Base-by-base conservation (phyloP, 768 basidiomycete genomes). In the Xerocomellus intermedius region DNA sequence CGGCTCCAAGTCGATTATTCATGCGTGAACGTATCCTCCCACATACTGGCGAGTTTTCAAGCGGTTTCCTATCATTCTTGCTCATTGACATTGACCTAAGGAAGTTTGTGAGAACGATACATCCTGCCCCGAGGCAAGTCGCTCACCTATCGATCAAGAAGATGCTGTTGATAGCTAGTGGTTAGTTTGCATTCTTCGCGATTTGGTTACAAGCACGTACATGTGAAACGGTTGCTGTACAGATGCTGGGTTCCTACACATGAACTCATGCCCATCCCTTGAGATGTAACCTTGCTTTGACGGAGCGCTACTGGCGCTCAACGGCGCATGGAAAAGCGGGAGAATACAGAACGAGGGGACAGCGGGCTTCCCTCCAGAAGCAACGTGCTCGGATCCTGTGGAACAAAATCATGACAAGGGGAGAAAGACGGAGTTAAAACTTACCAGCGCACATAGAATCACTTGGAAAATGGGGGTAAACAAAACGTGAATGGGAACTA, bases 1-100 rank as follows among this genome's bases (percentile, higher is more conserved):
- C 84, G 0, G 83, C 82, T 1, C 84, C 84, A 10, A 83, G 72
- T n/a, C 84, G 69, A 62, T 86, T 79, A 48, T 80, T 66, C 48
- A 68, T 69, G 8, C 54, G 55, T 6, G 57, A 52, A 3, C 63
- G 48, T 36, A 83, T 77, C 19, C 4, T 58, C 17, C 48, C 42
- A 0, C 66, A 68, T 2, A 59, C 71, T 3, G 79, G 74, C 0
- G 79, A 74, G 33, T 64, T 65, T 0, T 54, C 51, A 0, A 78
- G 69, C 0, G 83, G 84, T 0, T 36, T 59, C 8, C 66, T 73
- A 59, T 84, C 83, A 1, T 1, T 16, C 2, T 0, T 6, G 2
- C 6, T 8, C 84, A 85, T 85, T 2, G 81, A 85, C 2, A 65
- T 60, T 1, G 83, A 85, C 52, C 83, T 82, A 46, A 2, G 7